These are phyloP conservation scores for Amanita phalloides DNA, from an alignment of 768 basidiomycete species.

Conservation along the genomic window DNA sequence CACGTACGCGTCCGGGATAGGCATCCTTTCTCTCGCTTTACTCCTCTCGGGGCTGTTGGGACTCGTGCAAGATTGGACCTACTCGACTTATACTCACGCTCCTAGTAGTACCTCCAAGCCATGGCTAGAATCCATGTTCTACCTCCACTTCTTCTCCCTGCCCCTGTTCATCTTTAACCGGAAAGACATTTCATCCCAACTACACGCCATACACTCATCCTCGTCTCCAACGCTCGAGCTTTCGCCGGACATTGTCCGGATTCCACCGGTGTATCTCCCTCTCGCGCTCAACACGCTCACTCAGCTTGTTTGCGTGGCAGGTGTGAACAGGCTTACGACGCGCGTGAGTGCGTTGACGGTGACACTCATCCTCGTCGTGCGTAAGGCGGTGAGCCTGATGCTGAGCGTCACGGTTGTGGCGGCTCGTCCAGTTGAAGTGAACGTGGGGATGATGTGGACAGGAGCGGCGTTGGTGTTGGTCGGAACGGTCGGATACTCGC, in stretches of 20 bases:
- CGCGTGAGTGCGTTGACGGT: constrained; percentile 67
- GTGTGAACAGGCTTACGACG: constrained; percentile 79
- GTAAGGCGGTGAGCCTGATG: constrained; percentile 69
- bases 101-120: constrained; percentile 16
- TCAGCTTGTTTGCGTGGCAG: constrained; percentile 76
- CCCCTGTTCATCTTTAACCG: constrained; percentile 65
- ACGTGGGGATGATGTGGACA: constrained; percentile 46
- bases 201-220: constrained; percentile 16
- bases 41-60: constrained; percentile 76
- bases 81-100: constrained; percentile 26
- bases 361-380: constrained; percentile 69
- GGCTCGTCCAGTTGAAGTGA: constrained; percentile 19
- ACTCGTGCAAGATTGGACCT: constrained; percentile 76
- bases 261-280: constrained; percentile 54
- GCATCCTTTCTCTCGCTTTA: constrained; percentile 65
- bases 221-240: constrained; percentile 10
- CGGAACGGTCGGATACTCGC: constrained; percentile 66
- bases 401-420: constrained; percentile 48
- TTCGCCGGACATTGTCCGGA: constrained; percentile 13
- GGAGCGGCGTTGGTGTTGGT: constrained; percentile 60
- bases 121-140: constrained; percentile 93
- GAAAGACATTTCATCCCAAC: constrained; percentile 21
- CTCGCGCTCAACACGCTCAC: constrained; percentile 73
- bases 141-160: constrained; percentile 71
- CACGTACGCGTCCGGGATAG: constrained; percentile 61